These are phyloP conservation scores for Candida sanyaensis DNA, from an alignment of 1,139 yeast species.

Conservation along the genomic window DNA sequence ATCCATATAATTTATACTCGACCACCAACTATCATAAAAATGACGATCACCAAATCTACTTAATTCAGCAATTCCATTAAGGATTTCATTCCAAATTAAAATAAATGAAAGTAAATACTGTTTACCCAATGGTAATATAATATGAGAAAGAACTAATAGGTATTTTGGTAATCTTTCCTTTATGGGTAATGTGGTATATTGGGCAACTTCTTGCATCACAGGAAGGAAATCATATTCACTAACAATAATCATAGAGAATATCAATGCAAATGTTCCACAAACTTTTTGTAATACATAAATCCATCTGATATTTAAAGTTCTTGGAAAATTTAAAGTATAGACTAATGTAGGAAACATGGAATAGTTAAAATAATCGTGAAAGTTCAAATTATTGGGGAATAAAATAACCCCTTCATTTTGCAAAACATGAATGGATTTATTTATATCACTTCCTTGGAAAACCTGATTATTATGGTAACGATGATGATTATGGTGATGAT, in stretches of 20 bases:
- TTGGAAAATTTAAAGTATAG: conserved; percentile 76
- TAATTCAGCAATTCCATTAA: conserved; percentile 86
- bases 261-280: conserved; percentile 83
- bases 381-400: conserved; percentile 72
- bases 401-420: conserved; percentile 24
- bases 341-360: conserved; percentile 91
- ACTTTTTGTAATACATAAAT: conserved; percentile 65
- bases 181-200: conserved; percentile 50
- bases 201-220: conserved; percentile 59
- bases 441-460: conserved; percentile 12
- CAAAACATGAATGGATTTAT: conserved; percentile 19
- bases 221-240: conserved; percentile 84
- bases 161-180: conserved; percentile 50
- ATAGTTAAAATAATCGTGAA: conserved; percentile 67
- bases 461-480: conserved; percentile 7
- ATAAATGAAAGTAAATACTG: conserved; percentile 81
- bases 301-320: conserved; percentile 72
- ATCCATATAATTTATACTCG: conserved; percentile 90
- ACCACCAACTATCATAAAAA: conserved; percentile 98
- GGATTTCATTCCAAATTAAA: conserved; percentile 93
- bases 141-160: conserved; percentile 65
- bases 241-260: conserved; percentile 75
- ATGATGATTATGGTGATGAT: no score
- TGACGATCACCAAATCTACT: conserved; percentile 85
- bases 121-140: conserved; percentile 74